A percentile compares a stretch with the other conserved stretches of the same genome.
Evolutionary conservation across 2,329 filamentous ascomycete species (phyloP).

Genomic region (Coniochaeta ligniaria): DNA sequence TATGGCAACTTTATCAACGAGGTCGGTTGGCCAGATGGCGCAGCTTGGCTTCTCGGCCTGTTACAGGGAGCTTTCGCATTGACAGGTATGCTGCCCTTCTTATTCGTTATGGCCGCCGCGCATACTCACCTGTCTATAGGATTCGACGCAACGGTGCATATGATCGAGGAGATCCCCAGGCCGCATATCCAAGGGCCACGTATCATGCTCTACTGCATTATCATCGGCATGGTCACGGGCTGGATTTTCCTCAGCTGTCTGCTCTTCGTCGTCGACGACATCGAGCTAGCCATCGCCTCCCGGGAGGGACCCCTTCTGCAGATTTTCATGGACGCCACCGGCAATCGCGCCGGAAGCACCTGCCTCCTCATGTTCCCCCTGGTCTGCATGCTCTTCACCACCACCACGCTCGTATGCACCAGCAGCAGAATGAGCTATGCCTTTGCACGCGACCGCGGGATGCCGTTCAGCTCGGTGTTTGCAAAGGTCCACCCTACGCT

Average conservation of each 20-base stretch:
- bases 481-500: conserved; percentile 53
- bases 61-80: conserved; percentile 44
- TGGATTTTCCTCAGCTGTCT: conserved; percentile 40
- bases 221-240: conserved; percentile 56
- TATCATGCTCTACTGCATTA: conserved; percentile 60
- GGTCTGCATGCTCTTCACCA: conserved; percentile 56
- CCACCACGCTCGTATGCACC: conserved; percentile 58
- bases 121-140: conserved; percentile 10
- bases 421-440: conserved; percentile 61
- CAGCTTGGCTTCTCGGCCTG: conserved; percentile 49
- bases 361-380: conserved; percentile 63
- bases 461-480: conserved; percentile 55
- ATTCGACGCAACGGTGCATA: conserved; percentile 46
- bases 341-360: conserved; percentile 51
- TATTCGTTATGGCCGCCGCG: background rate
- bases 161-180: conserved; percentile 54
- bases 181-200: conserved; percentile 51
- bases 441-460: conserved; percentile 60
- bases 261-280: conserved; percentile 55
- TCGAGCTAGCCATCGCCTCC: conserved; percentile 37
- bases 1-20: conserved; percentile 62
- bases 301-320: conserved; percentile 24
- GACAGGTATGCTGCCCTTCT: conserved; percentile 20
- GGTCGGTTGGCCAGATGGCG: conserved; percentile 62
- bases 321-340: conserved; percentile 52